A percentile compares a stretch with the other conserved stretches of the same genome.
phyloP scores from a whole-genome alignment of 2,329 filamentous ascomycete genomes.

The Fusarium domesticum region DNA sequence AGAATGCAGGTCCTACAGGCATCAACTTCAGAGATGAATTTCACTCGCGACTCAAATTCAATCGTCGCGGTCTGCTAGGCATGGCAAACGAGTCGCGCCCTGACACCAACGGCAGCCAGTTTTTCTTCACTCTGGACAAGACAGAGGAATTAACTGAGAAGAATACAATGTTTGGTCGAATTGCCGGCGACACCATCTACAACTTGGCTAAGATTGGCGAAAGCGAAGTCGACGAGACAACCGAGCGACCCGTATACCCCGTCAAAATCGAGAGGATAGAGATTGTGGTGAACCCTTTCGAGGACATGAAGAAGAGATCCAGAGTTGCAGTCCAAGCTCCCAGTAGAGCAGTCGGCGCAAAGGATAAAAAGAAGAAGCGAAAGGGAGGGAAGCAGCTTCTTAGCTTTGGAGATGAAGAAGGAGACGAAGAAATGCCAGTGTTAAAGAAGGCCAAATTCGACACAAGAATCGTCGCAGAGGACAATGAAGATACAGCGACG shows the following conservation, averaged over 20 bases:
- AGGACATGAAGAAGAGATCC: slow-evolving; percentile 71
- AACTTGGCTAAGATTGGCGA: slow-evolving; percentile 94
- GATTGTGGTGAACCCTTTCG: slow-evolving; percentile 77
- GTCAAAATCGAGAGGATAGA: slow-evolving; percentile 73
- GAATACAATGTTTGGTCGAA: slow-evolving; percentile 90
- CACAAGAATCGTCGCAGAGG: slow-evolving; percentile 65
- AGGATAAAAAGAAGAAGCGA: slow-evolving; percentile 65
- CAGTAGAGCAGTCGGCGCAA: slow-evolving; percentile 40
- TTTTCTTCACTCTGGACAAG: slow-evolving; percentile 90
- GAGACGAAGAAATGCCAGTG: slow-evolving; percentile 51
- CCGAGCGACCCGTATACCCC: slow-evolving; percentile 82
- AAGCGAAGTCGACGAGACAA: slow-evolving; percentile 72
- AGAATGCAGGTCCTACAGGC: slow-evolving; percentile 57
- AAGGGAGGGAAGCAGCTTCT: slow-evolving; percentile 74
- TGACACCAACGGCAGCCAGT: slow-evolving; percentile 89
- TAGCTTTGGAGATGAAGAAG: slow-evolving; percentile 73
- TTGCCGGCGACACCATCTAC: slow-evolving; percentile 93
- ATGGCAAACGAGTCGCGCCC: slow-evolving; percentile 85
- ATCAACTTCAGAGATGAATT: slow-evolving; percentile 78
- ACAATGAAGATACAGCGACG: slow-evolving; percentile 35
- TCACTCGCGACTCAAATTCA: slow-evolving; percentile 89
- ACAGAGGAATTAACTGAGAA: slow-evolving; percentile 81
- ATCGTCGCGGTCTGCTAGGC: slow-evolving; percentile 82
- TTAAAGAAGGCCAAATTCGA: slow-evolving; percentile 78
- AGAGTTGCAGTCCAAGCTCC: slow-evolving; percentile 50